Evolutionary conservation across 2,329 filamentous ascomycete genomes (phyloP), one percentile per base, ranked within the genome.

Genomic region (Trichoderma sp.): DNA sequence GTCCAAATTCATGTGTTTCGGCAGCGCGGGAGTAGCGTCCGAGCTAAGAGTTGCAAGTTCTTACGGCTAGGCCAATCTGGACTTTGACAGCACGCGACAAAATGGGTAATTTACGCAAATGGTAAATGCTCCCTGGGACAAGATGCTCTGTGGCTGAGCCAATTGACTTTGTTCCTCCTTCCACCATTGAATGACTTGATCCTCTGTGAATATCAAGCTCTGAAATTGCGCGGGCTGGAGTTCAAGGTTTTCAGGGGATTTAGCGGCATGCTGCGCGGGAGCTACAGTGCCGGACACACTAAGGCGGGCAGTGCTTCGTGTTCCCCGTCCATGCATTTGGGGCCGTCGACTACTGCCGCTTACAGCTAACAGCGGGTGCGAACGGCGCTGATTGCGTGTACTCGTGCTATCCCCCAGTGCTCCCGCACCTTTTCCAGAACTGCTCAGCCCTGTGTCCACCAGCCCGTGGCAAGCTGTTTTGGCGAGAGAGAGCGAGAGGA

Each of bases 401-500:
- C 47, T 40, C 11, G 43, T 6, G n/a, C 43, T 13, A 10, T 14
- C 33, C 21, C 21, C n/a, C n/a, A 33, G 61, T 31, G 40, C 61
- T 64, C 13, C 19, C 11, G 52, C 61, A 47, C 6, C 37, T 47
- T 61, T 64, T 56, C 49, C 49, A 57, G 37, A 31, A 31, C 40
- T 58, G 64, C 64, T 67, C 64, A 67, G 64, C 64, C 64, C 64
- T 67, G 64, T 59, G 55, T 43, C 63, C 63, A 66, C 37, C 29
- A 19, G 29, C 31, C 27, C 58, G 40, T 61, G 58, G 58, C 40
- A 19, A 57, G 63, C 53, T 35, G 35, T 27, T 21, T 49, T 57
- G 27, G 43, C 53, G 27, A 37, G 21, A 63, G 16, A 35, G 40
- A 43, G 61, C 49, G 61, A 66, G 33, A 66, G 63, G 55, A 67